phyloP scores from a whole-genome alignment of 2,329 filamentous ascomycete genomes.

The Chrysosporium queenslandicum region DNA sequence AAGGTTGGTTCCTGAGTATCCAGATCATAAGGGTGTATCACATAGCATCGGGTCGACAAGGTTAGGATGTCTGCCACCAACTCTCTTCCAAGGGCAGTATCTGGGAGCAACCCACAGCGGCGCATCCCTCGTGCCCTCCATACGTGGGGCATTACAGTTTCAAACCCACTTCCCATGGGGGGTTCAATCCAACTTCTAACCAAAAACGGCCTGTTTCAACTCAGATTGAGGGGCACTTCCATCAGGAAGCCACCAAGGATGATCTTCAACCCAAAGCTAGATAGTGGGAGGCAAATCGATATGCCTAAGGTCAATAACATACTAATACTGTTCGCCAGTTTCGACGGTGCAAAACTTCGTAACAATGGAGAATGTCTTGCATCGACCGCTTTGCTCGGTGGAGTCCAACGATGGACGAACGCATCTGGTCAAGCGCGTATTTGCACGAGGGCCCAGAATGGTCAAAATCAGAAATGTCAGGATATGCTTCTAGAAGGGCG shows the following conservation, averaged over 20 bases:
- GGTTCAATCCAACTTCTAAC: background rate
- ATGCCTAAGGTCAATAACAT: too few relatives aligned
- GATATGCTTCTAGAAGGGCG: constrained; percentile 12
- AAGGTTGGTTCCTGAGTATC: constrained; percentile 6
- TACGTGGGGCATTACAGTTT: background rate
- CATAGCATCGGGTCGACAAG: too few relatives aligned
- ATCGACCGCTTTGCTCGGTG: background rate
- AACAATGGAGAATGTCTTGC: background rate
- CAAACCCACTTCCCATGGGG: background rate
- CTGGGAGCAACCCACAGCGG: too few relatives aligned
- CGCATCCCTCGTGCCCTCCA: background rate
- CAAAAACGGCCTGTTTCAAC: constrained; percentile 8
- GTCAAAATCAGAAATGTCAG: constrained; percentile 8
- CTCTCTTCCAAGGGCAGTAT: too few relatives aligned
- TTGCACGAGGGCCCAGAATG: background rate
- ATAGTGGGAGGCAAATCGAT: background rate
- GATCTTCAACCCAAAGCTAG: constrained; percentile 2
- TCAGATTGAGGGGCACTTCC: background rate
- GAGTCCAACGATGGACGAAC: constrained; percentile 4
- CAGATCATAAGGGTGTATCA: too few relatives aligned
- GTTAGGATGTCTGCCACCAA: too few relatives aligned
- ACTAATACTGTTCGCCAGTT: background rate
- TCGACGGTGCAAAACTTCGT: background rate
- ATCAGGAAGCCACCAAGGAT: background rate
- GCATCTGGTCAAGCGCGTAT: constrained; percentile 3